A percentile compares a stretch with the other conserved stretches of the same genome.
These are phyloP conservation scores for Linanthus parryae DNA, from an alignment of 148 eudicot genomes.

Conservation along the genomic window DNA sequence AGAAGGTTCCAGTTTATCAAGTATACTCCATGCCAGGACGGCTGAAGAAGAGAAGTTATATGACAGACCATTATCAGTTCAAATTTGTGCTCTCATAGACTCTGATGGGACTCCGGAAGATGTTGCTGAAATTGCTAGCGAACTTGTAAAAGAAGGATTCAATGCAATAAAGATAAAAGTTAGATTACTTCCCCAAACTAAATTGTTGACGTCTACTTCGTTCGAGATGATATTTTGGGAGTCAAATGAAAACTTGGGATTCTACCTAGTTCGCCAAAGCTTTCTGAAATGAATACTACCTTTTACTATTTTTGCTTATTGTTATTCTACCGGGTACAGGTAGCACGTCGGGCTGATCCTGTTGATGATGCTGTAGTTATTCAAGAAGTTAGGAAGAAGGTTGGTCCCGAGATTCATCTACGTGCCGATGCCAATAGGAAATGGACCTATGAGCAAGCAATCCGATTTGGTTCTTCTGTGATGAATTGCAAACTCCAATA, in stretches of 20 bases:
- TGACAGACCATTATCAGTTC: slow-evolving; percentile 36
- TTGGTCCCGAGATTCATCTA: slow-evolving; percentile 55
- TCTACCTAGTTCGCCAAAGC: no score
- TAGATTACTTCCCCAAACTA: slow-evolving; percentile 18
- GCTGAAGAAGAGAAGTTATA: slow-evolving; percentile 18
- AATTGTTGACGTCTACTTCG: background rate
- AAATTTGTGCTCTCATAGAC: slow-evolving; percentile 85
- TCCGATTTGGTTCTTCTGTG: slow-evolving; percentile 56
- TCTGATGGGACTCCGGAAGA: slow-evolving; percentile 64
- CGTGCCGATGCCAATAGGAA: slow-evolving; percentile 95
- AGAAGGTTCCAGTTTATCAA: slow-evolving; percentile 48
- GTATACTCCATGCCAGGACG: slow-evolving; percentile 40
- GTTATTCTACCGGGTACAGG: slow-evolving; percentile 31
- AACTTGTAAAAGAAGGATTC: slow-evolving; percentile 79
- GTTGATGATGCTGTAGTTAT: slow-evolving; percentile 73
- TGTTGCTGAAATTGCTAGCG: slow-evolving; percentile 54
- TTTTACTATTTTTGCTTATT: background rate
- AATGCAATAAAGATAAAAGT: slow-evolving; percentile 79
- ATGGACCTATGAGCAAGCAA: slow-evolving; percentile 81
- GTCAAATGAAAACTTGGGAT: no score
- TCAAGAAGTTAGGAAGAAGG: slow-evolving; percentile 65
- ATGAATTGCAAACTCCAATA: slow-evolving; percentile 72
- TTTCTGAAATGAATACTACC: no score
- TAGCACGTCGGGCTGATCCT: slow-evolving; percentile 79
- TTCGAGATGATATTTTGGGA: slow-evolving; percentile 2